Evolutionary conservation across 1,139 yeast species (phyloP).

Genomic region (Blastobotrys proliferans): DNA sequence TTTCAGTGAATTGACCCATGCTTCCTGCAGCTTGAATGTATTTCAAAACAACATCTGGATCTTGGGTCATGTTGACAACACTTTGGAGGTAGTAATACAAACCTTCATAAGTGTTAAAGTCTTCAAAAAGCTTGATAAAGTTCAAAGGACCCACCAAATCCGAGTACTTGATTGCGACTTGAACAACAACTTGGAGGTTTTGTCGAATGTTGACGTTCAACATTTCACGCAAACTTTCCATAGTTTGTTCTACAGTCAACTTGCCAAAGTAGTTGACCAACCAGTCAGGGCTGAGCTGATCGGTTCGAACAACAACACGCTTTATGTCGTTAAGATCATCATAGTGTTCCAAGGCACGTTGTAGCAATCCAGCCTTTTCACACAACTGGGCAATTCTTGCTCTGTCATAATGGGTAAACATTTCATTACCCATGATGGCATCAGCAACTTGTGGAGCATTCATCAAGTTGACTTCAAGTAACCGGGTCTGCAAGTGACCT

Average conservation of each 20-base stretch:
- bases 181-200: slow-evolving; percentile 89
- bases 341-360: slow-evolving; percentile 93
- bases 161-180: slow-evolving; percentile 94
- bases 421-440: slow-evolving; percentile 92
- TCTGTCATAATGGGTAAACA: slow-evolving; percentile 94
- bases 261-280: slow-evolving; percentile 88
- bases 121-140: slow-evolving; percentile 87
- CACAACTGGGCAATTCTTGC: slow-evolving; percentile 88
- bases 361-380: slow-evolving; percentile 90
- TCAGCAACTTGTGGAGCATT: slow-evolving; percentile 99
- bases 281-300: slow-evolving; percentile 89
- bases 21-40: slow-evolving; percentile 93
- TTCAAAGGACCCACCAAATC: slow-evolving; percentile 86
- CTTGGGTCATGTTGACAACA: slow-evolving; percentile 89
- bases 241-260: slow-evolving; percentile 88
- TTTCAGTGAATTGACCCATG: slow-evolving; percentile 86
- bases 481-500: slow-evolving; percentile 92
- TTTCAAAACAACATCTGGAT: slow-evolving; percentile 91
- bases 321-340: slow-evolving; percentile 93
- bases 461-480: slow-evolving; percentile 84
- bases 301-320: slow-evolving; percentile 87
- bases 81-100: slow-evolving; percentile 89
- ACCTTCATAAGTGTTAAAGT: slow-evolving; percentile 88
- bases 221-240: slow-evolving; percentile 83
- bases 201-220: slow-evolving; percentile 76